These are phyloP conservation scores for Calonectria hawksworthii DNA, from an alignment of 2,329 filamentous ascomycete genomes.

Conservation along the genomic window DNA sequence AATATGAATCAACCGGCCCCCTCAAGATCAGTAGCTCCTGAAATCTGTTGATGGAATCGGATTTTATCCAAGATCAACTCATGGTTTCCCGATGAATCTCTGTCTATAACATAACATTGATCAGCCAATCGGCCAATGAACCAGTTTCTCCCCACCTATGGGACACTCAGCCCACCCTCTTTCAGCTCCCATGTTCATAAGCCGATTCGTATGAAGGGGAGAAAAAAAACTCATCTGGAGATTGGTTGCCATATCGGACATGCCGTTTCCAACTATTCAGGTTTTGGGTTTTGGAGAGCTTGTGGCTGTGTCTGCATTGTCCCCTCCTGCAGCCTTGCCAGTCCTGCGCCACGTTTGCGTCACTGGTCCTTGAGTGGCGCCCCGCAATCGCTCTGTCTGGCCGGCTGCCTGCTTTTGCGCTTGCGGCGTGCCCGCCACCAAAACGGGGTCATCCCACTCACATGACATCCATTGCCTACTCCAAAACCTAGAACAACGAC, in stretches of 20 bases:
- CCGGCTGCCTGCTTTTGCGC: constrained; percentile 5
- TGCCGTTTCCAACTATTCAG: not conserved
- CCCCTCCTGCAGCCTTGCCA: not conserved
- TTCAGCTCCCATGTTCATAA: not conserved
- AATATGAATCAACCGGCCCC: too few species aligned
- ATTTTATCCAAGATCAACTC: not conserved
- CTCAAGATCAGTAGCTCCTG: not conserved
- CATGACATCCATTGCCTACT: constrained; percentile 38
- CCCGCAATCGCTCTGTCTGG: constrained; percentile 22
- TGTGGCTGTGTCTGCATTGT: constrained; percentile 18
- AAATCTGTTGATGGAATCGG: not conserved
- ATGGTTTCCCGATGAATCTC: not conserved
- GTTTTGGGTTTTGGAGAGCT: too few species aligned
- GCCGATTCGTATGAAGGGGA: not conserved
- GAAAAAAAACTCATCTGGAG: not conserved
- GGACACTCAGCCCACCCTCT: not conserved
- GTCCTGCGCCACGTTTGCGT: constrained; percentile 12
- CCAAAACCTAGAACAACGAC: constrained; percentile 7
- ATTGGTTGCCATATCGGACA: not conserved
- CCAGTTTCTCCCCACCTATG: not conserved
- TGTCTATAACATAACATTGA: not conserved
- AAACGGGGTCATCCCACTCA: constrained; percentile 34
- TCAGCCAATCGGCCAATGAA: not conserved
- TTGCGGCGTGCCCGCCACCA: constrained; percentile 9
- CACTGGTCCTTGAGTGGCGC: constrained; percentile 11